Evolutionary conservation across 2,329 filamentous ascomycete genomes (phyloP).

Genomic region (Phialocephala subalpina): DNA sequence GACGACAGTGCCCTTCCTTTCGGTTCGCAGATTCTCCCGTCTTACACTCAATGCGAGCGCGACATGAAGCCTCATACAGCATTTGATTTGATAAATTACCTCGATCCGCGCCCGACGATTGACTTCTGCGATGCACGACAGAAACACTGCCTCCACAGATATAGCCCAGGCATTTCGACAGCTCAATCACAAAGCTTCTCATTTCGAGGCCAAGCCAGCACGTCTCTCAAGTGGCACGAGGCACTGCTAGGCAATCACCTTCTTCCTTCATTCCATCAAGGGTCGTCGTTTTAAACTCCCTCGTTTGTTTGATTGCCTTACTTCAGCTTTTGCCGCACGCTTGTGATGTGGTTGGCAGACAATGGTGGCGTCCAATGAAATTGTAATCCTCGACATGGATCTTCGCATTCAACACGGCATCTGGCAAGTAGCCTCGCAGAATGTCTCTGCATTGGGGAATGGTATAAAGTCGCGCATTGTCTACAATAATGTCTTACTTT

Average conservation of each 20-base stretch:
- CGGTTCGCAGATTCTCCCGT: conserved; percentile 5
- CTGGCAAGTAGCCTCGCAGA: background rate
- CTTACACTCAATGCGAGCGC: conserved; percentile 4
- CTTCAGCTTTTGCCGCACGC: background rate
- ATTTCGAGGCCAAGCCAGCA: background rate
- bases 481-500: background rate
- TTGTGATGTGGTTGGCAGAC: background rate
- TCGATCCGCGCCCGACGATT: background rate
- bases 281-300: conserved; percentile 6
- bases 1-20: too few relatives aligned
- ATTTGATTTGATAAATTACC: background rate
- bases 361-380: conserved; percentile 8
- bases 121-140: background rate
- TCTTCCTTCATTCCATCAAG: background rate
- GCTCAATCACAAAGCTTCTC: conserved; percentile 3
- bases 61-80: background rate
- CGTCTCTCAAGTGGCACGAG: background rate
- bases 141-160: conserved; percentile 8
- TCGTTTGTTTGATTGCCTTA: background rate
- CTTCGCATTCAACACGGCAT: conserved; percentile 21
- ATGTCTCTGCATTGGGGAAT: background rate
- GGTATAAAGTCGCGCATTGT: background rate
- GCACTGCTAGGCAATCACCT: conserved; percentile 3
- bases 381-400: conserved; percentile 17
- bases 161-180: background rate